phyloP scores from a whole-genome alignment of 176 grass and related monocot genomes.

The Saccharum spontaneum region DNA sequence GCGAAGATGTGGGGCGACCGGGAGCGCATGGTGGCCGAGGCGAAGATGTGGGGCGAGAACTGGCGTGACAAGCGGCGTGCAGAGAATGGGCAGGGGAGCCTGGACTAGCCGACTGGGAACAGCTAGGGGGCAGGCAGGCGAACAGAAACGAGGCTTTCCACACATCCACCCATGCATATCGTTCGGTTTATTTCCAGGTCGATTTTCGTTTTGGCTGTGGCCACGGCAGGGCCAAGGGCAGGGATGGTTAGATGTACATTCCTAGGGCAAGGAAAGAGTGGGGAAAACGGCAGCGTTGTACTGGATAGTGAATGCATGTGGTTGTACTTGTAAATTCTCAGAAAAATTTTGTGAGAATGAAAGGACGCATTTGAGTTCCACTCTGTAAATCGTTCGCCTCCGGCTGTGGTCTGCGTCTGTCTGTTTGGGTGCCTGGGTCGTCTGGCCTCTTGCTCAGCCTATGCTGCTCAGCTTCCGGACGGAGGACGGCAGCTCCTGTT shows the following conservation, averaged over 20 bases:
- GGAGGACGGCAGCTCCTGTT: background rate
- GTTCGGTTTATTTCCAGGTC: constrained; percentile 30
- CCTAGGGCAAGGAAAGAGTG: constrained; percentile 34
- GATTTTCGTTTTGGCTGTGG: constrained; percentile 27
- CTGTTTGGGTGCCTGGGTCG: background rate
- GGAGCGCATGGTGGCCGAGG: constrained; percentile 76
- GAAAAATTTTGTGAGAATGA: constrained; percentile 79
- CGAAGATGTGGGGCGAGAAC: constrained; percentile 89
- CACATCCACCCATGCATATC: constrained; percentile 17
- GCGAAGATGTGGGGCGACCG: constrained; percentile 65
- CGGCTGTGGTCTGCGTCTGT: background rate
- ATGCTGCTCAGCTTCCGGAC: background rate
- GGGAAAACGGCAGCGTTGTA: constrained; percentile 20
- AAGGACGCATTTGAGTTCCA: constrained; percentile 48
- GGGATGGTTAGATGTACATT: constrained; percentile 74
- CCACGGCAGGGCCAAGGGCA: background rate
- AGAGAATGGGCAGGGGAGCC: constrained; percentile 44
- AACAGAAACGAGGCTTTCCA: background rate
- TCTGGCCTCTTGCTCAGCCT: background rate
- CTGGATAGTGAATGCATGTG: constrained; percentile 44
- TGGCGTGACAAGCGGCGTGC: constrained; percentile 80
- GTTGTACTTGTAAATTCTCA: constrained; percentile 77
- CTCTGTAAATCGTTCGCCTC: background rate
- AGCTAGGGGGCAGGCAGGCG: background rate
- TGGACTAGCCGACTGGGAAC: constrained; percentile 42